phyloP scores from a whole-genome alignment of 306 rosid species.

The Mucuna pruriens region DNA sequence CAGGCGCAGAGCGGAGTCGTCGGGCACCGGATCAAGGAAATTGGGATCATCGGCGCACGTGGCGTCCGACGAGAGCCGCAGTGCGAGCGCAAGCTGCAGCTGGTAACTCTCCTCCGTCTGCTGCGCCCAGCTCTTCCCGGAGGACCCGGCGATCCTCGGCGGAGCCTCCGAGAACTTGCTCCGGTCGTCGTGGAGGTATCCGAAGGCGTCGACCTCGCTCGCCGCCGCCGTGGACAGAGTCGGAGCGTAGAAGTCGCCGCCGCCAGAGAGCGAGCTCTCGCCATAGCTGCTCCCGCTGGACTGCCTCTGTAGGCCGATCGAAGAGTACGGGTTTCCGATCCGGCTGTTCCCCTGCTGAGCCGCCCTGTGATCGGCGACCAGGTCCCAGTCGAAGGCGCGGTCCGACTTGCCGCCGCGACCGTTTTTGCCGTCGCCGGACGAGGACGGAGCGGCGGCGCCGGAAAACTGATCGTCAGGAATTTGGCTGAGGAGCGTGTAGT shows the following conservation, averaged over 20 bases:
- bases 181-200: conserved; percentile 62
- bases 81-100: conserved; percentile 87
- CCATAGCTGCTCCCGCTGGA: conserved; percentile 98
- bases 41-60: conserved; percentile 93
- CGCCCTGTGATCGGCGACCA: conserved; percentile 63
- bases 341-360: conserved; percentile 66
- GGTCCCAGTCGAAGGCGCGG: conserved; percentile 79
- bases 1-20: conserved; percentile 54
- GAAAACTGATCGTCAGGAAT: conserved; percentile 72
- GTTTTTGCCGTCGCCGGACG: conserved; percentile 68
- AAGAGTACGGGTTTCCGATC: conserved; percentile 70
- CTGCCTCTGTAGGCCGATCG: conserved; percentile 88
- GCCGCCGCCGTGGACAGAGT: conserved; percentile 65
- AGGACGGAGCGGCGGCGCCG: conserved; percentile 50
- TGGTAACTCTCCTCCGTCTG: conserved; percentile 99
- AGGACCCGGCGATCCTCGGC: conserved; percentile 55
- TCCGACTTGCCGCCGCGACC: conserved; percentile 56
- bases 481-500: conserved; percentile 83
- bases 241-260: conserved; percentile 85
- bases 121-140: conserved; percentile 97
- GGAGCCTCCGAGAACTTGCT: conserved; percentile 52
- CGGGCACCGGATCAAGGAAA: conserved; percentile 79
- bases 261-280: conserved; percentile 93
- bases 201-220: conserved; percentile 73
- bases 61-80: conserved; percentile 84